Evolutionary conservation across 1,284 basidiomycete species (phyloP).

Genomic region (Ustilago trichophora): DNA sequence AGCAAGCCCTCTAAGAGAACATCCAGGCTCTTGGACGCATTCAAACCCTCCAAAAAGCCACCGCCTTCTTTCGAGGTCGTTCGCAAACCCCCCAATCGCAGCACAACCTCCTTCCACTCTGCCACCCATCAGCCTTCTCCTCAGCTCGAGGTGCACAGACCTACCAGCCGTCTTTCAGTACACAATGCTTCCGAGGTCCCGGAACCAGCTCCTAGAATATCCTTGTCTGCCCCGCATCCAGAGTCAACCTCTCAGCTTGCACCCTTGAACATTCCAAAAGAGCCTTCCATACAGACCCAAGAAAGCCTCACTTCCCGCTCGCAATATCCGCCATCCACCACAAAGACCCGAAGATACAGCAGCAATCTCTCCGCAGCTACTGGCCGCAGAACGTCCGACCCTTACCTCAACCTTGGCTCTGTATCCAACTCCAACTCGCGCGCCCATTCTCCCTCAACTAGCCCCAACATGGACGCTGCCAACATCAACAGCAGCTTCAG

Average conservation of each 20-base stretch:
- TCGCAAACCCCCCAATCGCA: slow-evolving; percentile 40
- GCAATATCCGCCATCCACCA: slow-evolving; percentile 16
- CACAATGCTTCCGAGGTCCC: background rate
- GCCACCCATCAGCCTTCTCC: slow-evolving; percentile 13
- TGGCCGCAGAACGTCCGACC: slow-evolving; percentile 17
- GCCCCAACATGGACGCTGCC: slow-evolving; percentile 7
- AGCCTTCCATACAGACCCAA: background rate
- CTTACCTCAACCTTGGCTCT: slow-evolving; percentile 8
- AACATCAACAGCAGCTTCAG: slow-evolving; percentile 32
- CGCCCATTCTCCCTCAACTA: slow-evolving; percentile 24
- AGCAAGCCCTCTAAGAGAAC: slow-evolving; percentile 13
- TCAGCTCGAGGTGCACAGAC: slow-evolving; percentile 3
- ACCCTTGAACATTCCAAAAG: background rate
- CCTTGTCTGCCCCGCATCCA: slow-evolving; percentile 9
- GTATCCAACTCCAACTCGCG: slow-evolving; percentile 24
- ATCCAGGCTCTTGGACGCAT: slow-evolving; percentile 38
- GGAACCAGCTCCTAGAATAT: slow-evolving; percentile 25
- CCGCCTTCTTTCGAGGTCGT: slow-evolving; percentile 40
- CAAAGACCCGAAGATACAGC: slow-evolving; percentile 19
- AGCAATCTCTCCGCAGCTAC: background rate
- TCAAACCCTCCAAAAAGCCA: slow-evolving; percentile 37
- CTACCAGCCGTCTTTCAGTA: slow-evolving; percentile 3
- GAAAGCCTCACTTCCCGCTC: slow-evolving; percentile 6
- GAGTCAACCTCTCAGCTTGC: background rate
- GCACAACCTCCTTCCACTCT: slow-evolving; percentile 35